Evolutionary conservation across 116 monocot species (phyloP).

Genomic region (Zostera marina): DNA sequence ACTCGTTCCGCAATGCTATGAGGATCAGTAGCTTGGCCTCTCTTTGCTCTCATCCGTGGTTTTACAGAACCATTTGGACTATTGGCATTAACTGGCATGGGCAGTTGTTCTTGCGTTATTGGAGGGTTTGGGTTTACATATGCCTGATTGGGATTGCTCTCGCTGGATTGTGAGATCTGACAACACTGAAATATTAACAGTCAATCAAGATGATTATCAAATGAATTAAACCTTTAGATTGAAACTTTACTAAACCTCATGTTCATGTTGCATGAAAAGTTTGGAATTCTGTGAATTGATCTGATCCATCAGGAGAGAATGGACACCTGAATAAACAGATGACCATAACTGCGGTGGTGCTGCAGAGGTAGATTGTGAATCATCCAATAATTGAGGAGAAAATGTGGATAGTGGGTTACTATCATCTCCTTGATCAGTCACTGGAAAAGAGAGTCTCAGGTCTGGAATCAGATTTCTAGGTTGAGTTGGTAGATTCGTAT

Average conservation of each 20-base stretch:
- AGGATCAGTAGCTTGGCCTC: conserved; percentile 93
- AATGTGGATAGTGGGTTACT: conserved; percentile 11
- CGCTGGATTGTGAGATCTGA: conserved; percentile 8
- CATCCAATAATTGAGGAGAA: conserved; percentile 25
- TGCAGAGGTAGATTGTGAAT: conserved; percentile 23
- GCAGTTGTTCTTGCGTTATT: conserved; percentile 10
- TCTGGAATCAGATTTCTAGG: conserved; percentile 5
- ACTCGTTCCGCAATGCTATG: conserved; percentile 97
- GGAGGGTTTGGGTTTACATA: conserved; percentile 14
- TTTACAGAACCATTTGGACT: conserved; percentile 27
- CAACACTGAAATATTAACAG: background rate
- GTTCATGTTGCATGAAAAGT: conserved; percentile 10
- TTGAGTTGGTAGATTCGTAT: conserved; percentile 1
- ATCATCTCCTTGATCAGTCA: conserved; percentile 8
- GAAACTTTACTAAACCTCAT: conserved; percentile 22
- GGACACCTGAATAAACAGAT: conserved; percentile 22
- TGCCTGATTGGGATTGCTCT: conserved; percentile 14
- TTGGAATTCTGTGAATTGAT: conserved; percentile 18
- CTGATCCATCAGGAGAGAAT: conserved; percentile 17
- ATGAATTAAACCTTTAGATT: background rate
- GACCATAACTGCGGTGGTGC: conserved; percentile 29
- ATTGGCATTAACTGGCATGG: conserved; percentile 17
- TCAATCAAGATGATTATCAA: background rate
- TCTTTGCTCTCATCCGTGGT: conserved; percentile 58
- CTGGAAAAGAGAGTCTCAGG: conserved; percentile 12